Conservation (phyloP, 2,329 filamentous ascomycete genomes). For the Venturia nashicola region DNA sequence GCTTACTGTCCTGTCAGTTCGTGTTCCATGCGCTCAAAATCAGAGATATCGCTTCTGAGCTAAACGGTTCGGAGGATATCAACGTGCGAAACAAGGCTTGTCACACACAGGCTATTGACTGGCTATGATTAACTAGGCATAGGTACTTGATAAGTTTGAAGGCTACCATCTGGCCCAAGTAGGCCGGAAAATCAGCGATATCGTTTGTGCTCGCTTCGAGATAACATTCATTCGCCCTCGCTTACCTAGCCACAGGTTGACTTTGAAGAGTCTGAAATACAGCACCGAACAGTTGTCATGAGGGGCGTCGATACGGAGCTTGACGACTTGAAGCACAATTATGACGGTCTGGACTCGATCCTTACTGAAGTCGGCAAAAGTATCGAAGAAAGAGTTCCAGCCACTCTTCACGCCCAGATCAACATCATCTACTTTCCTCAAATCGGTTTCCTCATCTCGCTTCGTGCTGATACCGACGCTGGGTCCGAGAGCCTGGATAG, state of each 20-base stretch:
- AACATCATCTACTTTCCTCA: slow-evolving; percentile 89
- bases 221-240: neutral
- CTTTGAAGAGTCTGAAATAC: slow-evolving; percentile 61
- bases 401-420: slow-evolving; percentile 38
- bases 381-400: slow-evolving; percentile 54
- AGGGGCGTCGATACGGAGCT: slow-evolving; percentile 60
- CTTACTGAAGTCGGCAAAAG: slow-evolving; percentile 50
- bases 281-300: slow-evolving; percentile 57
- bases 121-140: slow-evolving; percentile 6
- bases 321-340: slow-evolving; percentile 64
- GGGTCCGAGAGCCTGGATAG: slow-evolving; percentile 53
- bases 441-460: slow-evolving; percentile 75
- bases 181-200: slow-evolving; percentile 58
- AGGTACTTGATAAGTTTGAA: slow-evolving; percentile 51
- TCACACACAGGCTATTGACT: neutral
- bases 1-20: slow-evolving; percentile 38
- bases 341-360: slow-evolving; percentile 64
- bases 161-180: slow-evolving; percentile 48
- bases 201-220: slow-evolving; percentile 25
- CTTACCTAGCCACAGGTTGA: slow-evolving; percentile 43
- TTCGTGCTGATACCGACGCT: slow-evolving; percentile 48
- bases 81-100: slow-evolving; percentile 42
- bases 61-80: slow-evolving; percentile 42
- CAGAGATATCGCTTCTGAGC: slow-evolving; percentile 46
- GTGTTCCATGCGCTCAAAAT: slow-evolving; percentile 59